A percentile compares a stretch with the other conserved stretches of the same genome.
These are phyloP conservation scores for Xanthoconium stramineum DNA, from an alignment of 768 basidiomycete genomes.

Conservation along the genomic window DNA sequence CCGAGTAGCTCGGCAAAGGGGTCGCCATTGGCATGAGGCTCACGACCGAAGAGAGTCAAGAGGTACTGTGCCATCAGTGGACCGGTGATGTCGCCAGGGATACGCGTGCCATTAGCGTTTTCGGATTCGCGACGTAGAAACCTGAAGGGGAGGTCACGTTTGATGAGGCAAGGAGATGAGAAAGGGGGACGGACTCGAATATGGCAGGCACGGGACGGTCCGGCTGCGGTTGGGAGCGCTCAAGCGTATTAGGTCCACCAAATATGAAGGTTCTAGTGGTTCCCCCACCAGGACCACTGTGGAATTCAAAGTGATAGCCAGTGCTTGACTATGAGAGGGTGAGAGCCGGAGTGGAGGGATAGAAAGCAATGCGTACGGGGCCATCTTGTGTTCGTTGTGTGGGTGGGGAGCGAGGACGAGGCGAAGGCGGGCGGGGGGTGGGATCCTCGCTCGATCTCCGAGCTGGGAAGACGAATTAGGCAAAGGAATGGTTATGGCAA, in stretches of 20 bases:
- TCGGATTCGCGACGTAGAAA: constrained; percentile 32
- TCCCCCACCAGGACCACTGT: constrained; percentile 26
- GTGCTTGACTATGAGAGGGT: constrained; percentile 11
- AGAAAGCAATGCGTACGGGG: constrained; percentile 9
- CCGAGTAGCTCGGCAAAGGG: constrained; percentile 44
- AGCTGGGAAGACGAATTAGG: not conserved
- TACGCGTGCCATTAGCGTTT: constrained; percentile 15
- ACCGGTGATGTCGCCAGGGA: constrained; percentile 47
- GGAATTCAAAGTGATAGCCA: constrained; percentile 38
- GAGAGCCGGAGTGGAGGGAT: not conserved
- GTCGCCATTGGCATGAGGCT: constrained; percentile 35
- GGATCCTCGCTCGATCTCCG: not conserved
- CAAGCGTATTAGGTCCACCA: constrained; percentile 32
- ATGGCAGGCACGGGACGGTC: constrained; percentile 38
- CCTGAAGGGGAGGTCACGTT: constrained; percentile 20
- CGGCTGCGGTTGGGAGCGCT: constrained; percentile 24
- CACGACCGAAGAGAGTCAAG: constrained; percentile 49
- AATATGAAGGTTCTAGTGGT: constrained; percentile 36
- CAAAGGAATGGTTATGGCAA: constrained; percentile 5
- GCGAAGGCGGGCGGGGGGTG: not conserved
- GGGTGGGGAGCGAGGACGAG: constrained; percentile 16
- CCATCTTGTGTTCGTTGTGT: constrained; percentile 14
- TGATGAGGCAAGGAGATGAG: not conserved
- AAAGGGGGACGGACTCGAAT: constrained; percentile 45
- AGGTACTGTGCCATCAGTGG: constrained; percentile 73